phyloP scores from a whole-genome alignment of 169 alveolate species.

The Perkinsus olseni region DNA sequence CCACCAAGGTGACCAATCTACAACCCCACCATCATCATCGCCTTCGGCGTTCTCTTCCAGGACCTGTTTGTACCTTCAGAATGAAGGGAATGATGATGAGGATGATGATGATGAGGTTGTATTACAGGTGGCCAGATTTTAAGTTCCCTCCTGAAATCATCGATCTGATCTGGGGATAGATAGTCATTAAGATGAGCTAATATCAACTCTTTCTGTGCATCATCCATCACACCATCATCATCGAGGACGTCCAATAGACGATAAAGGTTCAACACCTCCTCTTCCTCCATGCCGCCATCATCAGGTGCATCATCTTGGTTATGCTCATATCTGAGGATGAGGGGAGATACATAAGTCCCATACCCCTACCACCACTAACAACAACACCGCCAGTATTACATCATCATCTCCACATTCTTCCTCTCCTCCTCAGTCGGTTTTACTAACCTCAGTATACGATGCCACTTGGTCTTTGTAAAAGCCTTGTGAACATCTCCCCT shows the following conservation, averaged over 20 bases:
- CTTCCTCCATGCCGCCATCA: not conserved
- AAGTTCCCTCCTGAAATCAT: not conserved
- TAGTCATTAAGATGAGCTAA: not conserved
- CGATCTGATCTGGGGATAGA: not conserved
- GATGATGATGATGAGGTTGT: too few relatives aligned
- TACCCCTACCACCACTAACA: too few relatives aligned
- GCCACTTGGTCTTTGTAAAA: not conserved
- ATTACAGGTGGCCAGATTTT: not conserved
- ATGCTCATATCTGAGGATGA: too few relatives aligned
- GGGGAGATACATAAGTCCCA: too few relatives aligned
- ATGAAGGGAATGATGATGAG: too few relatives aligned
- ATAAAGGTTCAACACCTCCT: not conserved
- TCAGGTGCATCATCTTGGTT: too few relatives aligned
- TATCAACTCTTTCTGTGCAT: not conserved
- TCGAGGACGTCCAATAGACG: not conserved
- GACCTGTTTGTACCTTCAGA: not conserved
- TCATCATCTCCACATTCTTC: not conserved
- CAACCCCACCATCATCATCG: not conserved
- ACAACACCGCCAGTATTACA: not conserved
- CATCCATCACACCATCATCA: not conserved
- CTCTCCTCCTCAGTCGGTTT: not conserved
- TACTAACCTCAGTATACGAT: not conserved
- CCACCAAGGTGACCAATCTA: not conserved
- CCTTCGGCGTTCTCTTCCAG: not conserved
- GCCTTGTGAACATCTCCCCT: not conserved